phyloP scores from a whole-genome alignment of 768 basidiomycete genomes.

The Infundibulicybe gibba region DNA sequence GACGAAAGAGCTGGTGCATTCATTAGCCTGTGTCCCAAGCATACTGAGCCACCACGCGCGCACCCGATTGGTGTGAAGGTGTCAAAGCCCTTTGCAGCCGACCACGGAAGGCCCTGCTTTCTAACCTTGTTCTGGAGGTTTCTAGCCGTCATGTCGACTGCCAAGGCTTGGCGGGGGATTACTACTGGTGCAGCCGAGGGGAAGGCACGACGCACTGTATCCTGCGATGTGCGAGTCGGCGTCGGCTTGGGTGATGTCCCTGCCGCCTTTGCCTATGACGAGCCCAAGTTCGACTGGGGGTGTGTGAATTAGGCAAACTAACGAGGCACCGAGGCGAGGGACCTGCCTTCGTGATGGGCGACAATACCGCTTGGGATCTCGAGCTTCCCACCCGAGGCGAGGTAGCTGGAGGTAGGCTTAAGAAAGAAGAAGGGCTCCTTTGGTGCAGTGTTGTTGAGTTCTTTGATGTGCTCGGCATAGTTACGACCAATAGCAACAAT shows the following conservation, averaged over 20 bases:
- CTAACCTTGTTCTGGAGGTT: slow-evolving; percentile 94
- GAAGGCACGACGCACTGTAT: slow-evolving; percentile 59
- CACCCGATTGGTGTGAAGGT: slow-evolving; percentile 93
- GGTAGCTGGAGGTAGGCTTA: slow-evolving; percentile 91
- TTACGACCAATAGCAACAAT: slow-evolving; percentile 97
- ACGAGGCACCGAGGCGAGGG: not conserved
- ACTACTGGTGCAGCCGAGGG: not conserved
- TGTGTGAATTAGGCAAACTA: slow-evolving; percentile 4
- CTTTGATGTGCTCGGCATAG: slow-evolving; percentile 88
- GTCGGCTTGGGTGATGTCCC: slow-evolving; percentile 71
- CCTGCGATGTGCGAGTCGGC: slow-evolving; percentile 85
- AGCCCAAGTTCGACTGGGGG: slow-evolving; percentile 90
- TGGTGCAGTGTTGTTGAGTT: slow-evolving; percentile 84
- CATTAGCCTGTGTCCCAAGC: too few species aligned
- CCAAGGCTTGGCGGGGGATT: slow-evolving; percentile 56
- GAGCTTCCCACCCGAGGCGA: slow-evolving; percentile 70
- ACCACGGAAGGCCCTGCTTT: slow-evolving; percentile 94
- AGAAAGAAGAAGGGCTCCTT: slow-evolving; percentile 98
- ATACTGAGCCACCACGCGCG: not conserved
- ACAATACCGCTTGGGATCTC: slow-evolving; percentile 84
- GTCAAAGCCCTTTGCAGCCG: slow-evolving; percentile 95
- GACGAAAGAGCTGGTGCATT: slow-evolving; percentile 62
- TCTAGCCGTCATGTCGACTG: slow-evolving; percentile 94
- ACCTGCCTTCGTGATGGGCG: slow-evolving; percentile 87
- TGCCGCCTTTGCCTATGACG: slow-evolving; percentile 86